phyloP scores from a whole-genome alignment of 2,329 filamentous ascomycete genomes.

The Microsporum canis region DNA sequence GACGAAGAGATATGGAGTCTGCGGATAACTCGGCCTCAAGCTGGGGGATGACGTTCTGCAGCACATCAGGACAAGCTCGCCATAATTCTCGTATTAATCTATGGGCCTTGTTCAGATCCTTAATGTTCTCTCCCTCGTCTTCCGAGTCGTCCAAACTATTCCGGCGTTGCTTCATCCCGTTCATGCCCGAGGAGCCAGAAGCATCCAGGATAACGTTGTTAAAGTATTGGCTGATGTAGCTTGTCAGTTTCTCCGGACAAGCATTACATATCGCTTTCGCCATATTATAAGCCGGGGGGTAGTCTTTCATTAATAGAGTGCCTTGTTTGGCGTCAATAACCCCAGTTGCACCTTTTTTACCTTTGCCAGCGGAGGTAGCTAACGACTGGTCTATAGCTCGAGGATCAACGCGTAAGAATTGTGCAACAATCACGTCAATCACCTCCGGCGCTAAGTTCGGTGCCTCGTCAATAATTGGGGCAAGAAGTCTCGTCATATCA shows the following conservation, averaged over 20 bases:
- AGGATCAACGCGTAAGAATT: slow-evolving; percentile 82
- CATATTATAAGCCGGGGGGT: slow-evolving; percentile 90
- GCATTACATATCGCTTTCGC: slow-evolving; percentile 86
- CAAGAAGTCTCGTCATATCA: slow-evolving; percentile 76
- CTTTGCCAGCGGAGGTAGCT: slow-evolving; percentile 39
- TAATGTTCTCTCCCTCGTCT: slow-evolving; percentile 69
- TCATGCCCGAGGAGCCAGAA: slow-evolving; percentile 49
- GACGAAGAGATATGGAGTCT: slow-evolving; percentile 75
- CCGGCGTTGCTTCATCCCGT: slow-evolving; percentile 40
- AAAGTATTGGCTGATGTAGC: slow-evolving; percentile 91
- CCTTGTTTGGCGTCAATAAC: slow-evolving; percentile 64
- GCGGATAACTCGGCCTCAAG: slow-evolving; percentile 84
- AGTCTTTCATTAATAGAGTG: slow-evolving; percentile 72
- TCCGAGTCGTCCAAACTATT: slow-evolving; percentile 50
- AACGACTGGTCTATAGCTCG: slow-evolving; percentile 34
- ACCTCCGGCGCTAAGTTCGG: slow-evolving; percentile 65
- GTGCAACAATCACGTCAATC: slow-evolving; percentile 85
- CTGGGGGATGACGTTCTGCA: slow-evolving; percentile 88
- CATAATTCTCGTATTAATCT: slow-evolving; percentile 81
- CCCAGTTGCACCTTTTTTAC: slow-evolving; percentile 42
- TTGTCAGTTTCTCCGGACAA: slow-evolving; percentile 86
- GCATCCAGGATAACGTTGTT: slow-evolving; percentile 92
- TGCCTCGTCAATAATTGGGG: slow-evolving; percentile 78
- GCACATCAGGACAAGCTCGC: slow-evolving; percentile 76
- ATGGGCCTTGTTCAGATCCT: slow-evolving; percentile 82